Evolutionary conservation across 768 basidiomycete species (phyloP).

Genomic region (Boletales sp.): DNA sequence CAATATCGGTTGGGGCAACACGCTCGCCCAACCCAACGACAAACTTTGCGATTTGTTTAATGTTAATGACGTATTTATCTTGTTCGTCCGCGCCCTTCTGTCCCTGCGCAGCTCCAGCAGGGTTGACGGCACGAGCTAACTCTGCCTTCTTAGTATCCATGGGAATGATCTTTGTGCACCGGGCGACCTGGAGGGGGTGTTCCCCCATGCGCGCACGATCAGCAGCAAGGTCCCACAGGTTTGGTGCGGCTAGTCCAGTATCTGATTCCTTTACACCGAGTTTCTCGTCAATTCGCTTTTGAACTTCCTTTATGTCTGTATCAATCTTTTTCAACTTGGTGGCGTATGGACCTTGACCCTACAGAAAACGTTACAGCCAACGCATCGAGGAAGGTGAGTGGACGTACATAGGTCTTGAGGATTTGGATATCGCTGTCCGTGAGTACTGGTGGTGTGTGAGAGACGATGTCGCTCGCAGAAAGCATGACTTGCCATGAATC

Average conservation of each 20-base stretch:
- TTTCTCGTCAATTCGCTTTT: constrained; percentile 96
- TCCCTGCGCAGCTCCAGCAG: constrained; percentile 72
- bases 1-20: constrained; percentile 96
- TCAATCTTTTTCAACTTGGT: constrained; percentile 84
- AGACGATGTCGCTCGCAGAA: background rate
- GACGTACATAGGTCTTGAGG: constrained; percentile 90
- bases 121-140: constrained; percentile 74
- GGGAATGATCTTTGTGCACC: constrained; percentile 97
- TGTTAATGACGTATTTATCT: constrained; percentile 99
- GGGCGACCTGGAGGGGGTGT: constrained; percentile 93
- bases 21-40: constrained; percentile 96
- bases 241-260: constrained; percentile 94
- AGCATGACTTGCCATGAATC: constrained; percentile 65
- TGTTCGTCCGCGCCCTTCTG: constrained; percentile 98
- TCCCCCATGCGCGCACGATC: constrained; percentile 90
- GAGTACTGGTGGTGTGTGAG: constrained; percentile 53
- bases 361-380: constrained; percentile 1
- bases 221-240: constrained; percentile 94
- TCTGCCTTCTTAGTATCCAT: constrained; percentile 73
- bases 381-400: background rate
- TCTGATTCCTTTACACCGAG: constrained; percentile 99
- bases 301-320: constrained; percentile 89
- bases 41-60: constrained; percentile 99
- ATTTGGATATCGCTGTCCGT: constrained; percentile 99
- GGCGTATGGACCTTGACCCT: constrained; percentile 99